These are phyloP conservation scores for Prunus fruticosa DNA, from an alignment of 306 rosid genomes.

Conservation along the genomic window DNA sequence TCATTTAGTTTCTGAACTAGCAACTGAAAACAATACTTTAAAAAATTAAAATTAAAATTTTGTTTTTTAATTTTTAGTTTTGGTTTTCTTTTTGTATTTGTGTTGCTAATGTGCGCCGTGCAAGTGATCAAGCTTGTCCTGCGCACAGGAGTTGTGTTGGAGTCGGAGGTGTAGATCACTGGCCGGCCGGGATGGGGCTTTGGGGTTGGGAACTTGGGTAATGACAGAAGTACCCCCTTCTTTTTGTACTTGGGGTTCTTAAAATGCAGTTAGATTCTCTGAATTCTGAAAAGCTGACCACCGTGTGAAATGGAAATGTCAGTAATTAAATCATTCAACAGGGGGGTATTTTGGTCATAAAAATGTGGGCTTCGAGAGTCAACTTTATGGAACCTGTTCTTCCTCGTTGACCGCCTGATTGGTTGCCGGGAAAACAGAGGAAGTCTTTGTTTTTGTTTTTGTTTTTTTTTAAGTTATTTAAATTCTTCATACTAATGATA, in stretches of 20 bases:
- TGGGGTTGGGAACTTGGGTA: conserved; percentile 1
- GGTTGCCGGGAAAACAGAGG: conserved; percentile 11
- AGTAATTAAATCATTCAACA: conserved; percentile 4
- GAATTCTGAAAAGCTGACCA: conserved; percentile 17
- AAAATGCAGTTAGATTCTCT: conserved; percentile 17
- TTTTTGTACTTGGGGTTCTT: background rate
- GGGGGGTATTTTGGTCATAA: conserved; percentile 38
- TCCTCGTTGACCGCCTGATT: conserved; percentile 1
- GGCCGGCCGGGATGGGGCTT: background rate
- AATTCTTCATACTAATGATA: too few relatives aligned
- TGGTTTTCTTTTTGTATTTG: background rate
- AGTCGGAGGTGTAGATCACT: conserved; percentile 19
- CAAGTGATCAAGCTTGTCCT: background rate
- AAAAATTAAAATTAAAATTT: background rate
- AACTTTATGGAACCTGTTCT: conserved; percentile 1
- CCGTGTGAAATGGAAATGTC: conserved; percentile 1
- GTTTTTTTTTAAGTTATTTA: too few relatives aligned
- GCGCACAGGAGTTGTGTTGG: background rate
- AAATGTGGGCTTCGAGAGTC: conserved; percentile 6
- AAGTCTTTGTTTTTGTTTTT: background rate
- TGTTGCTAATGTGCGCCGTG: conserved; percentile 31
- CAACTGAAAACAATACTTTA: background rate
- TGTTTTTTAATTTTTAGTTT: background rate
- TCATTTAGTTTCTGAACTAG: conserved; percentile 14
- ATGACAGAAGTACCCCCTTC: conserved; percentile 47